Evolutionary conservation across 805 yeast species (phyloP).

Genomic region (Maudiozyma serrabonitensis): DNA sequence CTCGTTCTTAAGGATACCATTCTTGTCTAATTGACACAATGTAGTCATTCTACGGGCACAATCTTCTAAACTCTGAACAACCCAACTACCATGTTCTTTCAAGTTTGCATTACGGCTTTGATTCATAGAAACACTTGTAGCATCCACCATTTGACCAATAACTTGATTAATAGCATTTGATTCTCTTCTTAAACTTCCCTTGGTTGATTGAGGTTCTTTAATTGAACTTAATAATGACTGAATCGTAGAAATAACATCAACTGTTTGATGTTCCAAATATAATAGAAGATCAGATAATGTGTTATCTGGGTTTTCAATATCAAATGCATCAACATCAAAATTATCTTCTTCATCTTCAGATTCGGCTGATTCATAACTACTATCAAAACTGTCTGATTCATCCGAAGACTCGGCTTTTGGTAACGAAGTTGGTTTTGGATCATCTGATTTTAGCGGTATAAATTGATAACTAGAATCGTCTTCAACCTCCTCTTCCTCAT

Average conservation of each 20-base stretch:
- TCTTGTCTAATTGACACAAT: slow-evolving; percentile 40
- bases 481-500: slow-evolving; percentile 1
- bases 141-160: slow-evolving; percentile 80
- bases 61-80: slow-evolving; percentile 75
- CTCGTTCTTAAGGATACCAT: slow-evolving; percentile 26
- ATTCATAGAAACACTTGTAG: slow-evolving; percentile 78
- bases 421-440: not conserved
- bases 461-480: slow-evolving; percentile 11
- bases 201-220: slow-evolving; percentile 65
- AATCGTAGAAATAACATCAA: slow-evolving; percentile 80
- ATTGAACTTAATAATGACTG: slow-evolving; percentile 72
- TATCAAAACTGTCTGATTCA: slow-evolving; percentile 18
- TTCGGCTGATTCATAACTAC: slow-evolving; percentile 3
- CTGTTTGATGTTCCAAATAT: slow-evolving; percentile 89
- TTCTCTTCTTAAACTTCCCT: slow-evolving; percentile 61
- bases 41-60: slow-evolving; percentile 76
- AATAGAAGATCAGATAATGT: slow-evolving; percentile 73
- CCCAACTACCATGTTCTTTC: slow-evolving; percentile 87
- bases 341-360: slow-evolving; percentile 19
- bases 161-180: slow-evolving; percentile 70
- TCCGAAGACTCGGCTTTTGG: slow-evolving; percentile 1
- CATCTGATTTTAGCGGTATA: slow-evolving; percentile 6
- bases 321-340: slow-evolving; percentile 66
- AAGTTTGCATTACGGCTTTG: slow-evolving; percentile 78
- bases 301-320: slow-evolving; percentile 80